Percentiles rank a stretch among this genome's conserved stretches.
Evolutionary conservation across 2,329 filamentous ascomycete genomes (phyloP).

Genomic region (Harringtonia aguacate): DNA sequence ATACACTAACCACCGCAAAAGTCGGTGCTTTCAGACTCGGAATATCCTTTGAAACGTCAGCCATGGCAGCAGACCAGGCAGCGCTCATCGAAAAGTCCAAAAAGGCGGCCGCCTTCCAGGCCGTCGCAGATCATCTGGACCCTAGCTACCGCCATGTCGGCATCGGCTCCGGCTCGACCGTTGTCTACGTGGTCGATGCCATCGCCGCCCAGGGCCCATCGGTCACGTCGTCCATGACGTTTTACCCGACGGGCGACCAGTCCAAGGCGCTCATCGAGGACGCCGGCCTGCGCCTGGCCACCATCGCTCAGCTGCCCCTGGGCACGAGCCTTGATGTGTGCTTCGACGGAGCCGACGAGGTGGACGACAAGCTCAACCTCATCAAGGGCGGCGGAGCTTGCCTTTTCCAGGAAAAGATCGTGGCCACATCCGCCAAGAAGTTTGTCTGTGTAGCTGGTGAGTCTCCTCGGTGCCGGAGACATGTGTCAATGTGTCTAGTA

Average conservation of each 20-base stretch:
- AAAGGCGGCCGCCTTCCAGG: conserved; percentile 60
- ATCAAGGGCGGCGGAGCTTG: conserved; percentile 99
- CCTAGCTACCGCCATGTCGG: conserved; percentile 55
- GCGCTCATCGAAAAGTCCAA: conserved; percentile 60
- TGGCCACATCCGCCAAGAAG: conserved; percentile 71
- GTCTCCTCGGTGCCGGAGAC: neutral
- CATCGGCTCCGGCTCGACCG: conserved; percentile 73
- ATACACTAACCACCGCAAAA: too few species aligned
- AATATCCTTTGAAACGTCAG: too few species aligned
- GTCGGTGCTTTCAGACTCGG: too few species aligned
- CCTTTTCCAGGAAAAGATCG: conserved; percentile 93
- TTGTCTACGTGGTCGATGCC: conserved; percentile 76
- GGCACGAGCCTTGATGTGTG: conserved; percentile 65
- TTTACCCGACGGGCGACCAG: conserved; percentile 87
- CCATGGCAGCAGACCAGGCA: conserved; percentile 7
- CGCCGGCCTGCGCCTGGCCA: conserved; percentile 66
- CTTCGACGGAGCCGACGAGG: conserved; percentile 95
- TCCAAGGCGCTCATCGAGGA: conserved; percentile 75
- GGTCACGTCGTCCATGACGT: conserved; percentile 57
- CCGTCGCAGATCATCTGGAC: conserved; percentile 62
- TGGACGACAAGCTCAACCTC: conserved; percentile 87
- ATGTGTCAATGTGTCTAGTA: neutral
- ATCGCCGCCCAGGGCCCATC: conserved; percentile 51
- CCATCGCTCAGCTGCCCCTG: conserved; percentile 60
- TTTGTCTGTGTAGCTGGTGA: conserved; percentile 56